A percentile compares a stretch with the other conserved stretches of the same genome.
phyloP scores from a whole-genome alignment of 352 stramenopile genomes.

The Phytopythium helicoides region DNA sequence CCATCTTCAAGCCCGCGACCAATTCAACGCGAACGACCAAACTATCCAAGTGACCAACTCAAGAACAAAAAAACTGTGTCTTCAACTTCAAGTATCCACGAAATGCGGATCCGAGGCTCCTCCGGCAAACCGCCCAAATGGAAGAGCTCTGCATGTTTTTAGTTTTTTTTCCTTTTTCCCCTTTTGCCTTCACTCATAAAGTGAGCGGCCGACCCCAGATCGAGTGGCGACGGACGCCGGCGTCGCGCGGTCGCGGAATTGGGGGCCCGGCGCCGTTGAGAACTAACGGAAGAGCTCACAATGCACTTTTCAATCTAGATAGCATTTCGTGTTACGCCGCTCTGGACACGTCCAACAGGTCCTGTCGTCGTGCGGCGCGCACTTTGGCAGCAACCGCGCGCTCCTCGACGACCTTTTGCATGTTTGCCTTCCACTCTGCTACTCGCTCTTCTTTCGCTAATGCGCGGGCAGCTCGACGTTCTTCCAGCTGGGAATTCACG shows the following conservation, averaged over 20 bases:
- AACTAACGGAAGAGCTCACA: slow-evolving; percentile 9
- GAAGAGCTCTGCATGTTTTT: slow-evolving; percentile 1
- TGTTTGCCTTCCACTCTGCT: slow-evolving; percentile 25
- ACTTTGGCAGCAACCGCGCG: slow-evolving; percentile 30
- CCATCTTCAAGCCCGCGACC: no score
- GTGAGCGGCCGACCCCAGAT: slow-evolving; percentile 7
- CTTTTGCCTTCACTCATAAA: slow-evolving; percentile 5
- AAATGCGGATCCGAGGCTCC: no score
- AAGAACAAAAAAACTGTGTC: no score
- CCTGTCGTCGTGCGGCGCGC: slow-evolving; percentile 24
- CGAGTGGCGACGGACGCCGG: not conserved
- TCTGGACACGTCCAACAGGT: slow-evolving; percentile 7
- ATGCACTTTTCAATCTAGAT: not conserved
- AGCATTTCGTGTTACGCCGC: not conserved
- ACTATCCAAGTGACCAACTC: no score
- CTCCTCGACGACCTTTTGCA: slow-evolving; percentile 31
- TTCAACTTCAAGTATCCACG: no score
- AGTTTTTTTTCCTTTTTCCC: not conserved
- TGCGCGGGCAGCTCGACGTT: slow-evolving; percentile 22
- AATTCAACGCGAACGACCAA: no score
- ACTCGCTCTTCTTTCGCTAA: slow-evolving; percentile 32
- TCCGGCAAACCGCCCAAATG: not conserved
- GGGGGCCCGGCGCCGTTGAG: slow-evolving; percentile 5
- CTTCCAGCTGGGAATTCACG: slow-evolving; percentile 21
- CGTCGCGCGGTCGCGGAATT: slow-evolving; percentile 4